A percentile compares a stretch with the other conserved stretches of the same genome.
Conservation (phyloP, 257 asterid species). For the Striga asiatica region DNA sequence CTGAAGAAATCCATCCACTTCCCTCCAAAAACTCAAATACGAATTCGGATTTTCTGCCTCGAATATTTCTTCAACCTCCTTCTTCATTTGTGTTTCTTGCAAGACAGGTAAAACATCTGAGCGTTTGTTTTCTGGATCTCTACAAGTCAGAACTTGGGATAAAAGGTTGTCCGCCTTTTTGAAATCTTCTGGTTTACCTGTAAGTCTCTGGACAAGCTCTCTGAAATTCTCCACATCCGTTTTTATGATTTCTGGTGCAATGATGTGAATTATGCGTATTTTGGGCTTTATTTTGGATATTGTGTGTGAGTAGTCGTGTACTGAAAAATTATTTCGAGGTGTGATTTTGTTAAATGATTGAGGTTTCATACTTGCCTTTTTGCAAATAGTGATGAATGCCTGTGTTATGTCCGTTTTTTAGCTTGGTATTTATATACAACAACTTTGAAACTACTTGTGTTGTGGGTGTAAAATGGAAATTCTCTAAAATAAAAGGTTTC, state of each 20-base stretch:
- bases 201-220: conserved; percentile 66
- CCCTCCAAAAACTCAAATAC: conserved; percentile 33
- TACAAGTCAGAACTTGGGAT: conserved; percentile 5
- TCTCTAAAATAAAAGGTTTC: too few species aligned
- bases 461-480: too few species aligned
- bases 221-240: conserved; percentile 54
- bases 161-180: conserved; percentile 12
- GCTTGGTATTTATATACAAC: too few species aligned
- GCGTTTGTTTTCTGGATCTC: conserved; percentile 16
- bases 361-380: conserved; percentile 32
- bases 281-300: conserved; percentile 50
- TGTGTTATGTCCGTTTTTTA: too few species aligned
- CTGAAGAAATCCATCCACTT: conserved; percentile 39
- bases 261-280: conserved; percentile 70
- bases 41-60: conserved; percentile 23
- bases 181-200: conserved; percentile 49
- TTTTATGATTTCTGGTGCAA: conserved; percentile 63
- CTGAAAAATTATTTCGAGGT: conserved; percentile 20
- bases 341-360: conserved; percentile 18
- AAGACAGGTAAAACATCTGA: conserved; percentile 10
- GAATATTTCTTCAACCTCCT: conserved; percentile 29
- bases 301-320: conserved; percentile 34
- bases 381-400: too few species aligned
- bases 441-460: too few species aligned
- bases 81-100: conserved; percentile 26